These are phyloP conservation scores for Nemania sp. DNA, from an alignment of 2,329 filamentous ascomycete species.

Conservation along the genomic window DNA sequence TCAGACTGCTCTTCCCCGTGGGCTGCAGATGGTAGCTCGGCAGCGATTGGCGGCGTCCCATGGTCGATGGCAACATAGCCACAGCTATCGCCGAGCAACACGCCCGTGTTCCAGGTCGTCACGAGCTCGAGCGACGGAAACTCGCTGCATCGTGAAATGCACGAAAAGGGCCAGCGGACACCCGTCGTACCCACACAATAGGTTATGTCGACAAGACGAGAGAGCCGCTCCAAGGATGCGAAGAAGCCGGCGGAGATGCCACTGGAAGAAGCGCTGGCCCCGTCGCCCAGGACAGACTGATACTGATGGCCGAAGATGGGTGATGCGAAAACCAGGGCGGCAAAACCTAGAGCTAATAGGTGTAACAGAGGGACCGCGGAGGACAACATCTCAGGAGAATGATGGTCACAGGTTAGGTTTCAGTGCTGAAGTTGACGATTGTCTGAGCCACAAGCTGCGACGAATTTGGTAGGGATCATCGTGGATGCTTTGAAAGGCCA, in stretches of 20 bases:
- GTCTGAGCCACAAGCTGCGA: background rate
- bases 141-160: slow-evolving; percentile 81
- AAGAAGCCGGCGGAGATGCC: slow-evolving; percentile 69
- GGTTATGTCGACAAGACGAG: slow-evolving; percentile 90
- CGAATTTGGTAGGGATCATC: slow-evolving; percentile 11
- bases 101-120: slow-evolving; percentile 87
- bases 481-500: background rate
- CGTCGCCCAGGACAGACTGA: slow-evolving; percentile 12
- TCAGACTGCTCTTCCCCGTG: slow-evolving; percentile 8
- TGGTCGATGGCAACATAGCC: slow-evolving; percentile 94
- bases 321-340: slow-evolving; percentile 22
- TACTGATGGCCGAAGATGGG: slow-evolving; percentile 21
- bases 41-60: slow-evolving; percentile 34
- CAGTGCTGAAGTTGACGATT: slow-evolving; percentile 1
- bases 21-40: background rate
- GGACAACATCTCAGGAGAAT: slow-evolving; percentile 21
- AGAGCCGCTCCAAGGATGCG: slow-evolving; percentile 79
- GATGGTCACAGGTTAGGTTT: slow-evolving; percentile 10
- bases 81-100: slow-evolving; percentile 85
- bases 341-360: slow-evolving; percentile 17
- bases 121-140: slow-evolving; percentile 81
- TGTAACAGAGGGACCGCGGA: slow-evolving; percentile 14
- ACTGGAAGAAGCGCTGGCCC: slow-evolving; percentile 21
- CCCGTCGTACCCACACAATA: slow-evolving; percentile 91
- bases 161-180: slow-evolving; percentile 80